Base-by-base conservation (phyloP, 805 yeast species). In the Kodamaea kakaduensis region DNA sequence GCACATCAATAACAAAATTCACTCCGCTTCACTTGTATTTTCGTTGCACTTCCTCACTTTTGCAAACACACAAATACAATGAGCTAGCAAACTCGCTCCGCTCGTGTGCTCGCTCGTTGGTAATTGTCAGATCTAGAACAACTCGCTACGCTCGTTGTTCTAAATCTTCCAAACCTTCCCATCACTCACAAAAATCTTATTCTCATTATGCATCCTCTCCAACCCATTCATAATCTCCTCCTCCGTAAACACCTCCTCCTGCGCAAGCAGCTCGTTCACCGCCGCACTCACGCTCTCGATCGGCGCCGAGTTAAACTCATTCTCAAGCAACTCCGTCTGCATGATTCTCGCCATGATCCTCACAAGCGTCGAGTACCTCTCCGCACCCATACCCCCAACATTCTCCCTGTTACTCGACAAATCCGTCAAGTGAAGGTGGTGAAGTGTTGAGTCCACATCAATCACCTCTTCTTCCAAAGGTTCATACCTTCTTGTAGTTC, bases 91-190 rank as follows among this genome's bases (percentile, higher is more conserved):
- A n/a, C n/a, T n/a, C n/a, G n/a, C n/a, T n/a, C n/a, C n/a, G n/a
- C n/a, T n/a, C n/a, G n/a, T n/a, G n/a, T n/a, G n/a, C n/a, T n/a
- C n/a, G n/a, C n/a, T n/a, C n/a, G n/a, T n/a, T n/a, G n/a, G n/a
- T n/a, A n/a, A n/a, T n/a, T n/a, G n/a, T n/a, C n/a, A n/a, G n/a
- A n/a, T n/a, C n/a, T n/a, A n/a, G n/a, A n/a, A n/a, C 14, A 15
- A 29, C 37, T n/a, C n/a, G n/a, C n/a, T n/a, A n/a, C n/a, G n/a
- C n/a, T n/a, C n/a, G n/a, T n/a, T n/a, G n/a, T n/a, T n/a, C n/a
- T 52, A 62, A 34, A 63, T 56, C 45, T 54, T 55, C 60, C 62
- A 64, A 31, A 67, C 50, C 50, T 62, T 61, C 20, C 65, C 69
- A 41, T 64, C 68, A 34, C 59, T 54, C n/a, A 52, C 39, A 56